Percentiles rank a stretch among this genome's conserved stretches.
Evolutionary conservation across 148 eudicot species (phyloP).

Genomic region (Rhododendron ovatum): DNA sequence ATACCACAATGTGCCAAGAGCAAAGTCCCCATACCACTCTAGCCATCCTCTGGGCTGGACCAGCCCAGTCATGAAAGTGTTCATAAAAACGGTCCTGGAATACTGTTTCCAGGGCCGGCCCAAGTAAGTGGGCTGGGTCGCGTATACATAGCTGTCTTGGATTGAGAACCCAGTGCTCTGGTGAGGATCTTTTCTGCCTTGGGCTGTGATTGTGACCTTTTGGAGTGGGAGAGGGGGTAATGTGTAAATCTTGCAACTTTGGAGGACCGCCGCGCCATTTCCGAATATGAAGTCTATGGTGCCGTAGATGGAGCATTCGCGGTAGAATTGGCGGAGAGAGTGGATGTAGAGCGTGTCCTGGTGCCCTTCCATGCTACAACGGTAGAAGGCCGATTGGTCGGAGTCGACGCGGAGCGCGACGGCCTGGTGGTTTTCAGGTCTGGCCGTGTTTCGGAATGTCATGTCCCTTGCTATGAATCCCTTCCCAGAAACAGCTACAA

Average conservation of each 20-base stretch:
- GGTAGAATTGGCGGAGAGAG: constrained; percentile 85
- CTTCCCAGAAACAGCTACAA: constrained; percentile 72
- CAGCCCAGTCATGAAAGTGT: constrained; percentile 49
- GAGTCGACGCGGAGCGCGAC: constrained; percentile 86
- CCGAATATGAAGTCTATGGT: constrained; percentile 91
- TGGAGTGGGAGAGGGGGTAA: constrained; percentile 59
- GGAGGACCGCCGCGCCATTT: constrained; percentile 84
- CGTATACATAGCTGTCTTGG: constrained; percentile 61
- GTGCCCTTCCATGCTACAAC: constrained; percentile 87
- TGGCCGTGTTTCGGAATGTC: constrained; percentile 74
- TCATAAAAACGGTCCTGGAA: constrained; percentile 70
- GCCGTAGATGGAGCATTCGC: constrained; percentile 77
- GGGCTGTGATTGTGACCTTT: constrained; percentile 75
- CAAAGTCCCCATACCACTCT: constrained; percentile 80
- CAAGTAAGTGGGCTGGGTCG: constrained; percentile 61
- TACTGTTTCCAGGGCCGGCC: constrained; percentile 92
- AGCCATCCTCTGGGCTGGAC: constrained; percentile 93
- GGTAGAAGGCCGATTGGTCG: constrained; percentile 73
- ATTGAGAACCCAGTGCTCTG: constrained; percentile 72
- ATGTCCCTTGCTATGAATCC: constrained; percentile 89
- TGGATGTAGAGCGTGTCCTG: constrained; percentile 89
- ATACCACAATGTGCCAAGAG: constrained; percentile 60
- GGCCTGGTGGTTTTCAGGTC: constrained; percentile 57
- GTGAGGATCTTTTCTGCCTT: constrained; percentile 75
- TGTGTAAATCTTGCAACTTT: constrained; percentile 59